These are phyloP conservation scores for Ustilago cynodontis DNA, from an alignment of 1,284 basidiomycete genomes.

Conservation along the genomic window DNA sequence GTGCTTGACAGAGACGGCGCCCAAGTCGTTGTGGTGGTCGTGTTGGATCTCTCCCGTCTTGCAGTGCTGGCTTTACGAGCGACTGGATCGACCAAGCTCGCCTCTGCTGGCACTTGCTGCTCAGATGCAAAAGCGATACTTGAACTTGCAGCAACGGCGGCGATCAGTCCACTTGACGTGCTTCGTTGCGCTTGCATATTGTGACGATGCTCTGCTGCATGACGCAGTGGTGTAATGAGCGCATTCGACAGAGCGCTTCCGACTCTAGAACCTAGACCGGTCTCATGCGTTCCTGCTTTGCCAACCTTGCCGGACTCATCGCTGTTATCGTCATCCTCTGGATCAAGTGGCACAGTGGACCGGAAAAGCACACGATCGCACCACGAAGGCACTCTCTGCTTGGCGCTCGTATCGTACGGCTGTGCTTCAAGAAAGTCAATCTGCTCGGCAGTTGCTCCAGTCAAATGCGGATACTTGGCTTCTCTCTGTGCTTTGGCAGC, in stretches of 20 bases:
- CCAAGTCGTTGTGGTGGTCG: not conserved
- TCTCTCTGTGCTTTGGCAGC: constrained; percentile 35
- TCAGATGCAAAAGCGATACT: constrained; percentile 31
- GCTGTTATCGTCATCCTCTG: constrained; percentile 18
- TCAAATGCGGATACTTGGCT: constrained; percentile 46
- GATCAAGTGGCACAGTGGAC: constrained; percentile 53
- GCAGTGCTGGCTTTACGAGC: constrained; percentile 17
- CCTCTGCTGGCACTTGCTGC: constrained; percentile 16
- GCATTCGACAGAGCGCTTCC: constrained; percentile 46
- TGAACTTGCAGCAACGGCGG: constrained; percentile 29
- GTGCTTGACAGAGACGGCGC: constrained; percentile 3
- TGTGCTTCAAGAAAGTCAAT: constrained; percentile 64
- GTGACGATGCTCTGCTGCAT: constrained; percentile 46
- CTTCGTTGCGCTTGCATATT: constrained; percentile 26
- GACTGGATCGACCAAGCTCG: constrained; percentile 13
- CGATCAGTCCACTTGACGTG: constrained; percentile 29
- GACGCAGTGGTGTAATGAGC: constrained; percentile 33
- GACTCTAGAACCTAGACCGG: constrained; percentile 33
- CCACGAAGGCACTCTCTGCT: constrained; percentile 73
- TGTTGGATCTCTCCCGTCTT: constrained; percentile 3
- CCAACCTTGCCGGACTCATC: constrained; percentile 6
- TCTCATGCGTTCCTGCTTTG: constrained; percentile 10
- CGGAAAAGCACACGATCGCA: constrained; percentile 68
- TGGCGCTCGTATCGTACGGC: constrained; percentile 73
- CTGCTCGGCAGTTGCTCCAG: constrained; percentile 44